phyloP scores from a whole-genome alignment of 306 rosid genomes.

The Alnus glutinosa region DNA sequence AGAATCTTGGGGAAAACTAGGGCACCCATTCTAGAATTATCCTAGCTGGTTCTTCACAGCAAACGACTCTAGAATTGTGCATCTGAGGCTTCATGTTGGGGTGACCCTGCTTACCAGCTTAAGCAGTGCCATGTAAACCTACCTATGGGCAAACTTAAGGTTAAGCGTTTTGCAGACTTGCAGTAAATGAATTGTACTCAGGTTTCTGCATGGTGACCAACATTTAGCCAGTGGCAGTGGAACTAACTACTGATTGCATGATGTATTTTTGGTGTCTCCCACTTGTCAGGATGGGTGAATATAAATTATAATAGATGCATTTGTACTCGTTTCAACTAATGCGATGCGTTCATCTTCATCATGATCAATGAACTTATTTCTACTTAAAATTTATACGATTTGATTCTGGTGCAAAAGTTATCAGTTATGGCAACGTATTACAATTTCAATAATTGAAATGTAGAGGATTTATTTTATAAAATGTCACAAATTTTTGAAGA shows the following conservation, averaged over 20 bases:
- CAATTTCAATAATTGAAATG: too few relatives aligned
- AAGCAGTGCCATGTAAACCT: neutral
- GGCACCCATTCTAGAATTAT: neutral
- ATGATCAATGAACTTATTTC: too few relatives aligned
- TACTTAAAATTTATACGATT: too few relatives aligned
- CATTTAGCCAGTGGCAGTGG: neutral
- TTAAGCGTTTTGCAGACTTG: neutral
- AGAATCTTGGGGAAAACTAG: conserved; percentile 1
- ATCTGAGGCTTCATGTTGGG: neutral
- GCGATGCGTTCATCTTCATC: too few relatives aligned
- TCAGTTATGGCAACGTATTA: too few relatives aligned
- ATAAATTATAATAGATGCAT: neutral
- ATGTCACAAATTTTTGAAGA: too few relatives aligned
- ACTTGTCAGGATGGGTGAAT: neutral
- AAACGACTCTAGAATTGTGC: neutral
- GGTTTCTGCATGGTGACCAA: neutral
- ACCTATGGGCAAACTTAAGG: neutral
- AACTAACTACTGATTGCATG: neutral
- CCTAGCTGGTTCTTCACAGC: neutral
- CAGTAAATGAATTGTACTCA: too few relatives aligned
- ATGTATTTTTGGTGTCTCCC: neutral
- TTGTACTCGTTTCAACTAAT: neutral
- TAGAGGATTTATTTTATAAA: too few relatives aligned
- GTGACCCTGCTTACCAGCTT: neutral
- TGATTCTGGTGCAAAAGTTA: too few relatives aligned